Evolutionary conservation across 441 rosid genomes (phyloP).

Genomic region (Macaranga tanarius): DNA sequence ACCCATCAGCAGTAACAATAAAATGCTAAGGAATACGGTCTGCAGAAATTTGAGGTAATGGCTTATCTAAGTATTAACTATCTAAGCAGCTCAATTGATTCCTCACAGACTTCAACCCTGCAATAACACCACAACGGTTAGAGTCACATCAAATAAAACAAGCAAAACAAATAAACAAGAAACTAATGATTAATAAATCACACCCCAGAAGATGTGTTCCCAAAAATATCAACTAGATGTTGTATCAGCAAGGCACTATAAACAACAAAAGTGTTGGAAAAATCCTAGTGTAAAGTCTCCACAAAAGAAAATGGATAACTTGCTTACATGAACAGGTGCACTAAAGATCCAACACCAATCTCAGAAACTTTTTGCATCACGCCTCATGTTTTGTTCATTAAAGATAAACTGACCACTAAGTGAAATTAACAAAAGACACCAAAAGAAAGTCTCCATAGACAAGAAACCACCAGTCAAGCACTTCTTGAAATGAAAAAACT

Average conservation of each 20-base stretch:
- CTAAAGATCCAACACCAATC: constrained; percentile 59
- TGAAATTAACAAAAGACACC: constrained; percentile 89
- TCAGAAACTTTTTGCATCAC: constrained; percentile 64
- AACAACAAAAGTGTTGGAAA: constrained; percentile 21
- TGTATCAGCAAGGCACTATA: constrained; percentile 43
- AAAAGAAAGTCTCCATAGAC: constrained; percentile 66
- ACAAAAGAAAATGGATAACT: constrained; percentile 4
- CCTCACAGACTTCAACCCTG: constrained; percentile 65
- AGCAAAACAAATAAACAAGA: background rate
- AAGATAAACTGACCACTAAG: constrained; percentile 58
- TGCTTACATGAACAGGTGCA: constrained; percentile 44
- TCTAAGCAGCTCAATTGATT: constrained; percentile 39
- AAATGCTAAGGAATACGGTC: constrained; percentile 33
- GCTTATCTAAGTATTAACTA: constrained; percentile 42
- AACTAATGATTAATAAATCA: background rate
- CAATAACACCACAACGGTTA: constrained; percentile 20
- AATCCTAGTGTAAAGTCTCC: background rate
- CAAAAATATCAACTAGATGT: constrained; percentile 37
- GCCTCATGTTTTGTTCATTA: constrained; percentile 48
- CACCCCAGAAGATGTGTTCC: constrained; percentile 48
- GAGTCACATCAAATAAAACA: constrained; percentile 9
- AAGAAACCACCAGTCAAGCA: constrained; percentile 86
- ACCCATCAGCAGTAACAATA: constrained; percentile 35
- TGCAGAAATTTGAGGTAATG: constrained; percentile 31
- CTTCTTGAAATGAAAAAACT: constrained; percentile 79